Conservation (phyloP, 108 stramenopile species). For the Nitzschia sp. region DNA sequence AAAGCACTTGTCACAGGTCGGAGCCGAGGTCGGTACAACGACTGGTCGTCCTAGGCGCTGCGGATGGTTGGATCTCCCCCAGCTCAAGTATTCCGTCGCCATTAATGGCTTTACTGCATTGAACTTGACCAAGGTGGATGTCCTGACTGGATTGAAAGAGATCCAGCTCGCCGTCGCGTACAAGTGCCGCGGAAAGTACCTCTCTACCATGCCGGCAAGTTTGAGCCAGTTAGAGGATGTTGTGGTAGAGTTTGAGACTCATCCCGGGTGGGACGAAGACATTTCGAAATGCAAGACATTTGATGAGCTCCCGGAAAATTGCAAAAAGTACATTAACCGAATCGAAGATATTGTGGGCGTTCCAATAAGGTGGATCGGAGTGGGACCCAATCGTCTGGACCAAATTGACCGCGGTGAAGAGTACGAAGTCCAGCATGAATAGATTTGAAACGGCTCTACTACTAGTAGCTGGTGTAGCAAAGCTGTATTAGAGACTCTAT, state of each 20-base stretch:
- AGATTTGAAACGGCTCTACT: neutral
- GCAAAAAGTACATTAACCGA: slow-evolving; percentile 89
- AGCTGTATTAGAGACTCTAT: too few relatives aligned
- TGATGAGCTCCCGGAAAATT: slow-evolving; percentile 93
- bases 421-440: slow-evolving; percentile 49
- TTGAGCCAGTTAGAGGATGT: slow-evolving; percentile 82
- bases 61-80: slow-evolving; percentile 98
- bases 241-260: slow-evolving; percentile 93
- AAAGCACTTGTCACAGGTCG: slow-evolving; percentile 82
- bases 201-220: slow-evolving; percentile 91
- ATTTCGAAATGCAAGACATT: slow-evolving; percentile 84
- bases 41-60: slow-evolving; percentile 93
- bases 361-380: slow-evolving; percentile 97
- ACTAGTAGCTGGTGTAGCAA: neutral
- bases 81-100: slow-evolving; percentile 91
- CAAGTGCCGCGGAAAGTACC: slow-evolving; percentile 85
- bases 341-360: slow-evolving; percentile 93
- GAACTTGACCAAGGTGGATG: slow-evolving; percentile 99
- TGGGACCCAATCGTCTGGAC: slow-evolving; percentile 93
- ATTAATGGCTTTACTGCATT: slow-evolving; percentile 97
- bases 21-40: slow-evolving; percentile 97
- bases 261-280: slow-evolving; percentile 97
- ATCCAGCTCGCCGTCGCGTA: slow-evolving; percentile 87
- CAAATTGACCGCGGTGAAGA: slow-evolving; percentile 89
- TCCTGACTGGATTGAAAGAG: slow-evolving; percentile 89